These are phyloP conservation scores for Wickerhamomyces queroliae DNA, from an alignment of 805 yeast species.

Conservation along the genomic window DNA sequence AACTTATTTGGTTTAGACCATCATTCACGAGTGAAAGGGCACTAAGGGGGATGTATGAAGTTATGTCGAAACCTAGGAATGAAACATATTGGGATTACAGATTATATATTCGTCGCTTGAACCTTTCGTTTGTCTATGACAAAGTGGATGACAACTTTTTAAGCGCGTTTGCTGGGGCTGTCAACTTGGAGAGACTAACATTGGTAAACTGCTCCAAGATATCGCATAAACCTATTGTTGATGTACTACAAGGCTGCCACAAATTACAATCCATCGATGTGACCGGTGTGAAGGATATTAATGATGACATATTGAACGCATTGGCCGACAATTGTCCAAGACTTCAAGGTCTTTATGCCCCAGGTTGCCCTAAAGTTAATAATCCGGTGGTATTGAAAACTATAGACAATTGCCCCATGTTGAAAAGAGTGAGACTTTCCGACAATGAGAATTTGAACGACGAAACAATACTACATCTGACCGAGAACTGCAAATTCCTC, in stretches of 20 bases:
- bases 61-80: conserved; percentile 43
- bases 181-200: conserved; percentile 78
- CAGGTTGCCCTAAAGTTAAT: conserved; percentile 70
- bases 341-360: conserved; percentile 86
- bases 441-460: conserved; percentile 66
- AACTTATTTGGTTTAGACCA: conserved; percentile 85
- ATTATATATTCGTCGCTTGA: conserved; percentile 68
- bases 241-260: conserved; percentile 57
- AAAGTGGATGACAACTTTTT: conserved; percentile 61
- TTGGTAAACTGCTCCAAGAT: conserved; percentile 72
- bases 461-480: conserved; percentile 50
- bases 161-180: conserved; percentile 57
- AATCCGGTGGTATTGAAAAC: conserved; percentile 57
- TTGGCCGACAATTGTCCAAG: conserved; percentile 68
- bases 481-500: conserved; percentile 66
- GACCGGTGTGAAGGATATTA: conserved; percentile 64
- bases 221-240: conserved; percentile 53
- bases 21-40: conserved; percentile 47
- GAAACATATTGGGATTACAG: conserved; percentile 62
- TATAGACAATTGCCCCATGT: conserved; percentile 58
- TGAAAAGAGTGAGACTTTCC: conserved; percentile 79
- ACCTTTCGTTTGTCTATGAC: conserved; percentile 68
- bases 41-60: conserved; percentile 46
- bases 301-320: conserved; percentile 65
- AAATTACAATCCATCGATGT: conserved; percentile 81